Conservation (phyloP, 148 eudicot species). For the Tetragonia tetragonoides region DNA sequence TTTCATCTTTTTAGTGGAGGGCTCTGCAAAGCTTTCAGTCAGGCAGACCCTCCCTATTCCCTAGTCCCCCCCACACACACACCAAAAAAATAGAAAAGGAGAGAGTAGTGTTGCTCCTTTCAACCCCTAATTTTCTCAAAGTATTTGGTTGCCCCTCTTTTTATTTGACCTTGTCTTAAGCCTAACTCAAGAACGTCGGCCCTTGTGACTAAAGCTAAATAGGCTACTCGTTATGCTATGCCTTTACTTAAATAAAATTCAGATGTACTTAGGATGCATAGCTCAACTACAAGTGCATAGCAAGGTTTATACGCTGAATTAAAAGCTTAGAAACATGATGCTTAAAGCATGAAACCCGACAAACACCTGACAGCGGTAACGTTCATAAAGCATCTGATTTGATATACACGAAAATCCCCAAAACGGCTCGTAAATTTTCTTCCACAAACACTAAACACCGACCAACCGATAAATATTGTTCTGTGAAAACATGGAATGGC, state of each 20-base stretch:
- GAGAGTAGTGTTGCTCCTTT: not conserved
- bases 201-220: not conserved
- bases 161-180: not conserved
- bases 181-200: too few relatives aligned
- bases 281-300: not conserved
- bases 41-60: not conserved
- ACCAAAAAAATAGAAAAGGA: not conserved
- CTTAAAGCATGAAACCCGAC: not conserved
- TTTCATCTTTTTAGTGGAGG: too few relatives aligned
- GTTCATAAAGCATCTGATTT: not conserved
- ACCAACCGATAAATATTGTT: not conserved
- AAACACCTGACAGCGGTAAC: not conserved
- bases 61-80: not conserved
- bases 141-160: not conserved
- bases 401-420: not conserved
- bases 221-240: not conserved
- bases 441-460: not conserved
- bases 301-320: not conserved
- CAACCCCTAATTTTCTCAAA: not conserved
- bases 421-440: not conserved
- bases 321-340: not conserved
- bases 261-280: not conserved
- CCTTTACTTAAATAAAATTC: too few relatives aligned
- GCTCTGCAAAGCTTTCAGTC: not conserved
- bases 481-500: not conserved